These are phyloP conservation scores for Filobasidium wieringae DNA, from an alignment of 768 basidiomycete species.

Conservation along the genomic window DNA sequence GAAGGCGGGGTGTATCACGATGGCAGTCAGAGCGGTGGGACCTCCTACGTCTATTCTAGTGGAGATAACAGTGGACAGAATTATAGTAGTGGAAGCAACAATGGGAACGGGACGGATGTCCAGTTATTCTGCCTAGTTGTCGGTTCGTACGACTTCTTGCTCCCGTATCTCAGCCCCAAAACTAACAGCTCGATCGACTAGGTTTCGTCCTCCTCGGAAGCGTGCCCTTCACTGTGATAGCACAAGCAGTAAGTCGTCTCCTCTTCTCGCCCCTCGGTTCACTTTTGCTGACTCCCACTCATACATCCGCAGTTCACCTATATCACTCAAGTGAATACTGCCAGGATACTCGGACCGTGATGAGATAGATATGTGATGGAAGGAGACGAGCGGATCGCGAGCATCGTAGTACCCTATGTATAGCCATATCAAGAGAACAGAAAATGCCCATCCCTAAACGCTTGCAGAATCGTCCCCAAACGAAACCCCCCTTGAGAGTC, in stretches of 20 bases:
- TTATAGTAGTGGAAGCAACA: neutral
- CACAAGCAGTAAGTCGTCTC: constrained; percentile 2
- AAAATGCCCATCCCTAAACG: too few relatives aligned
- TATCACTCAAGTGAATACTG: neutral
- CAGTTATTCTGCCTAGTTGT: constrained; percentile 8
- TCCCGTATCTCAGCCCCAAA: neutral
- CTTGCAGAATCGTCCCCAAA: too few relatives aligned
- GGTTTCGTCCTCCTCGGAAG: constrained; percentile 7
- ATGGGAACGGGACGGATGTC: neutral
- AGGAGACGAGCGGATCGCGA: too few relatives aligned
- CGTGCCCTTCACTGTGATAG: neutral
- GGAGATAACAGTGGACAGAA: neutral
- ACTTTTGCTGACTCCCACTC: neutral
- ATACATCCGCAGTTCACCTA: neutral
- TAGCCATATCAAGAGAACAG: neutral
- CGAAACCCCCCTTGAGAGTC: too few relatives aligned
- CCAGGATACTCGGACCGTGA: too few relatives aligned
- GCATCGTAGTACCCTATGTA: neutral
- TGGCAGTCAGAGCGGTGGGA: neutral
- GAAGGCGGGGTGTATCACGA: neutral
- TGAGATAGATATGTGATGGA: neutral
- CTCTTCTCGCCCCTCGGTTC: neutral
- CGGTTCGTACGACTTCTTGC: neutral
- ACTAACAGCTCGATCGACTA: neutral
- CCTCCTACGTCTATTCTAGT: neutral